Evolutionary conservation across 1,284 basidiomycete species (phyloP).

Genomic region (Trametes hirsuta): DNA sequence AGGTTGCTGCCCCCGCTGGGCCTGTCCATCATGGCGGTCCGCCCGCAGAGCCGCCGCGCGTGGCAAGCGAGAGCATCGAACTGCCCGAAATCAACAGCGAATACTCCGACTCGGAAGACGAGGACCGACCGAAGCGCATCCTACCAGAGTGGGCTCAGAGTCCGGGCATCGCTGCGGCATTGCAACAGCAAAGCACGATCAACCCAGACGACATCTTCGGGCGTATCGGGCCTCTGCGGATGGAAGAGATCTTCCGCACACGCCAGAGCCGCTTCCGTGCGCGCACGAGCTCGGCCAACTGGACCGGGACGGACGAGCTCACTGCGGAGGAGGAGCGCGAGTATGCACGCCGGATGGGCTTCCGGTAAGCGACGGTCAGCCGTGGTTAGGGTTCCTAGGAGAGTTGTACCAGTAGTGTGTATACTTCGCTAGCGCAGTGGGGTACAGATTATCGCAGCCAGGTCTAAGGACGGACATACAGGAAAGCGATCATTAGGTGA

Average conservation of each 20-base stretch:
- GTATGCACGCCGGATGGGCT: constrained; percentile 91
- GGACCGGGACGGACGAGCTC: constrained; percentile 84
- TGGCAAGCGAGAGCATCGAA: constrained; percentile 82
- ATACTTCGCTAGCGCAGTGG: no score
- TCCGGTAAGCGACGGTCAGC: constrained; percentile 34
- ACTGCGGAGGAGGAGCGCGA: constrained; percentile 83
- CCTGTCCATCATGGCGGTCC: constrained; percentile 1
- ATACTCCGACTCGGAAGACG: constrained; percentile 94
- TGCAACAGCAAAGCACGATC: constrained; percentile 79
- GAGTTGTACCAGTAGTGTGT: no score
- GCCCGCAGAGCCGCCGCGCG: constrained; percentile 48
- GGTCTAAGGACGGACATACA: background rate
- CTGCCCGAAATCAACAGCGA: constrained; percentile 94
- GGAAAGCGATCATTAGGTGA: background rate
- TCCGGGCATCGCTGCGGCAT: constrained; percentile 76
- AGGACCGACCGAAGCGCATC: constrained; percentile 71
- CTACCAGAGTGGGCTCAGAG: constrained; percentile 90
- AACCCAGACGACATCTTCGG: constrained; percentile 96
- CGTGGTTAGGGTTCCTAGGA: background rate
- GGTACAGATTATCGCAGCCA: background rate
- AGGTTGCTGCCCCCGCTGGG: constrained; percentile 43
- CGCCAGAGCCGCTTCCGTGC: constrained; percentile 82
- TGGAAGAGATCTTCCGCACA: constrained; percentile 85
- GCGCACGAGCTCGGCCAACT: constrained; percentile 91
- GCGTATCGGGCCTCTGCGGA: constrained; percentile 78